A percentile compares a stretch with the other conserved stretches of the same genome.
These are phyloP conservation scores for Colletotrichum spaethianum DNA, from an alignment of 2,329 filamentous ascomycete genomes.

Conservation along the genomic window DNA sequence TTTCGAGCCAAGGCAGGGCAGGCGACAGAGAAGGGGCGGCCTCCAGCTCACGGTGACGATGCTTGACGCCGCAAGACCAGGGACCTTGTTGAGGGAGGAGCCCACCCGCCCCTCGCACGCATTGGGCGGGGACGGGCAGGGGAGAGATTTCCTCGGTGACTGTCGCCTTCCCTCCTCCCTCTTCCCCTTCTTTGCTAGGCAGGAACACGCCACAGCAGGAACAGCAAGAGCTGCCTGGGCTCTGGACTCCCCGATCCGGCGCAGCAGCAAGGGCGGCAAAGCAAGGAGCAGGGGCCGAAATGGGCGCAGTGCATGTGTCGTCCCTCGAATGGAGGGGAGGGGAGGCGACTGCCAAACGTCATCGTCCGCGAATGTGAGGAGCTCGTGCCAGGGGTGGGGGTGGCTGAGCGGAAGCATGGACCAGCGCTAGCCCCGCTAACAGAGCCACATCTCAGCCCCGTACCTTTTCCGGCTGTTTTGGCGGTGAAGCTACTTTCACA, in stretches of 20 bases:
- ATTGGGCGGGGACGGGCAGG: neutral
- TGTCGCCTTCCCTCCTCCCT: neutral
- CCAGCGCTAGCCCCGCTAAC: neutral
- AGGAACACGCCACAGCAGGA: slow-evolving; percentile 18
- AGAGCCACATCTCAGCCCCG: slow-evolving; percentile 14
- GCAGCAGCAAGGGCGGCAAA: slow-evolving; percentile 6
- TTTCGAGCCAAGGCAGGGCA: slow-evolving; percentile 23
- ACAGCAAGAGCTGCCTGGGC: neutral
- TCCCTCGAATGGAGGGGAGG: neutral
- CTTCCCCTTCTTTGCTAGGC: neutral
- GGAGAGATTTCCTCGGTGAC: neutral
- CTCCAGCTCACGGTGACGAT: slow-evolving; percentile 33
- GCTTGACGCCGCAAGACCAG: slow-evolving; percentile 21
- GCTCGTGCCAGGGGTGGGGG: slow-evolving; percentile 36
- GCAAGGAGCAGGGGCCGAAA: slow-evolving; percentile 31
- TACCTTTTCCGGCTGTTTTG: neutral
- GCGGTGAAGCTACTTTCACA: slow-evolving; percentile 26
- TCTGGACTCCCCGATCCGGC: slow-evolving; percentile 4
- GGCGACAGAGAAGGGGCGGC: slow-evolving; percentile 26
- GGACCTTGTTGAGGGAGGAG: slow-evolving; percentile 27
- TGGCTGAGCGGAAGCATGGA: slow-evolving; percentile 13
- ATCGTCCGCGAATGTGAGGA: slow-evolving; percentile 28
- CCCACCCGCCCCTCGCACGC: neutral
- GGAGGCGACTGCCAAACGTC: slow-evolving; percentile 37
- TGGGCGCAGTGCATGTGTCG: slow-evolving; percentile 15